These are phyloP conservation scores for Dictyostelium firmibasis DNA, from an alignment of 78 protist genomes.

Conservation along the genomic window DNA sequence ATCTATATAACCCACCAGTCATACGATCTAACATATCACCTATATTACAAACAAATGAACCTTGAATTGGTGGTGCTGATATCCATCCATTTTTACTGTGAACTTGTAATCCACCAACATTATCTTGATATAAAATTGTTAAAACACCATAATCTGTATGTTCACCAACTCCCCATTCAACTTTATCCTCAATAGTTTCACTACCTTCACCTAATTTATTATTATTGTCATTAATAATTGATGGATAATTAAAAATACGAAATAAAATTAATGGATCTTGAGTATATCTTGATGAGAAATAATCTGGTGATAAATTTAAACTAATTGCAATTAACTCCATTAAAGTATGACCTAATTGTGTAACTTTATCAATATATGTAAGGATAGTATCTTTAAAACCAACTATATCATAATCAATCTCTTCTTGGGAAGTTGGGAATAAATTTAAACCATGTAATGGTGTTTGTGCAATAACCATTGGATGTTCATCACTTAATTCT, in stretches of 20 bases:
- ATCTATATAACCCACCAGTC: conserved; percentile 75
- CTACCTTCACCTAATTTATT: background rate
- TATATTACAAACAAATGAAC: conserved; percentile 77
- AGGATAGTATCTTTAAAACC: conserved; percentile 22
- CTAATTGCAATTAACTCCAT: conserved; percentile 57
- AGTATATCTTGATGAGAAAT: conserved; percentile 32
- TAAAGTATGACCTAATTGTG: conserved; percentile 38
- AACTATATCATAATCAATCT: background rate
- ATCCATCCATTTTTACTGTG: conserved; percentile 56
- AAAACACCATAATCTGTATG: conserved; percentile 87
- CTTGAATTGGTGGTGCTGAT: conserved; percentile 65
- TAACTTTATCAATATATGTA: conserved; percentile 30
- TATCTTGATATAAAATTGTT: conserved; percentile 74
- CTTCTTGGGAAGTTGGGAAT: background rate
- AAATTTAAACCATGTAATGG: conserved; percentile 36
- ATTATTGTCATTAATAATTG: background rate
- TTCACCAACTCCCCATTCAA: conserved; percentile 78
- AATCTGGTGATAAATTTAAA: background rate
- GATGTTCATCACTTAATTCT: conserved; percentile 43
- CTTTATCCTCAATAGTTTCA: background rate
- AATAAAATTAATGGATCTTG: conserved; percentile 63
- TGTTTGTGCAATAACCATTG: background rate
- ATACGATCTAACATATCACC: conserved; percentile 86
- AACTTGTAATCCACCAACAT: conserved; percentile 81
- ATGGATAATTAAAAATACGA: conserved; percentile 57